Base-by-base conservation (phyloP, 352 stramenopile species). In the Pythium aristosporum region DNA sequence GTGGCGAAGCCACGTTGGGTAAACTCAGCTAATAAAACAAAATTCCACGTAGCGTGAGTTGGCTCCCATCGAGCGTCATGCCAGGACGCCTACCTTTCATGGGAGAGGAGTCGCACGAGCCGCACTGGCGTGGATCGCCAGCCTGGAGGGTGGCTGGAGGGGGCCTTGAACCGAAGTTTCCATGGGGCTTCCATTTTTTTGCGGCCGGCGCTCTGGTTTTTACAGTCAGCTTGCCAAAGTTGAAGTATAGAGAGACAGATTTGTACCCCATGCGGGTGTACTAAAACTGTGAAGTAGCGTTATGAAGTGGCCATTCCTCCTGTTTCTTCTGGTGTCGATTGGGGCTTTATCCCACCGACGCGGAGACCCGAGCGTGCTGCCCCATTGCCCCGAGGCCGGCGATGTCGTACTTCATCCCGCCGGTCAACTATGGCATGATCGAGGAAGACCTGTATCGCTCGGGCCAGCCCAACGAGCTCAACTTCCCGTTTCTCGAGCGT, bases 381-480 rank as follows among this genome's bases (percentile, higher is more conserved):
- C n/a, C n/a, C n/a, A n/a, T n/a, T n/a, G n/a, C n/a, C n/a, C n/a
- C 41, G n/a, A 47, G 41, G 9, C 15, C 12, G n/a, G 41, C n/a
- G 16, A 96, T 96, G 88, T 92, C 87, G 60, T 94, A 94, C 71
- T 94, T 96, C 74, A 96, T 98, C 67, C 91, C 91, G 42, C 91
- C 91, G 1, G 85, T 97, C 48, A 98, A 97, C 74, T 98, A 96
- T 72, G 89, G 88, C 65, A 94, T 97, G 81, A 88, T 98, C 42
- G 88, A 97, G 56, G 89, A 97, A 66, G 88, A 96, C 55, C 68
- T 98, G 25, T 97, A 98, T 67, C 85, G 91, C 41, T 97, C 85
- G 8, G 90, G 85, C 8, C 85, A 96, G 65, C 89, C 91, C 12
- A 97, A 91, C 59, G 91, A 98, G 73, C 87, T 98, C 55, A 98